phyloP scores from a whole-genome alignment of 1,284 basidiomycete genomes.

The Polyporus tsugae region DNA sequence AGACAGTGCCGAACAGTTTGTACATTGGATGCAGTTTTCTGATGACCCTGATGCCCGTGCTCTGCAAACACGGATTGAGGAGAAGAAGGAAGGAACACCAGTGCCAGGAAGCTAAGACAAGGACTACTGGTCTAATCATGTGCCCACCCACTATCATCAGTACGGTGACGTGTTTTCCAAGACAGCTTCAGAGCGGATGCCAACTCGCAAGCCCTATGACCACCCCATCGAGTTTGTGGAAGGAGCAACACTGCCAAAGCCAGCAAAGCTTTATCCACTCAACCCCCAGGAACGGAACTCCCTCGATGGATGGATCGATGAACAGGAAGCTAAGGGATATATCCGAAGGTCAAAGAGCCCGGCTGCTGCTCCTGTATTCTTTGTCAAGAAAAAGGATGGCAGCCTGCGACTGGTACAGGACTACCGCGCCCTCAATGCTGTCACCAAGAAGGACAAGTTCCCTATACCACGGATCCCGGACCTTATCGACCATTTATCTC shows the following conservation, averaged over 20 bases:
- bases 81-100: conserved; percentile 10
- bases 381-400: conserved; percentile 51
- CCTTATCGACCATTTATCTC: conserved; percentile 10
- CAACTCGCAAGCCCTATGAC: conserved; percentile 24
- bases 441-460: conserved; percentile 38
- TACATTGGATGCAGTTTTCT: background rate
- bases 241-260: conserved; percentile 15
- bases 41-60: background rate
- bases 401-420: conserved; percentile 30
- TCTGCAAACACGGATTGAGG: background rate
- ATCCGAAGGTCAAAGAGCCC: conserved; percentile 23
- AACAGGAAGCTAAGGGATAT: conserved; percentile 8
- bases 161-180: conserved; percentile 28
- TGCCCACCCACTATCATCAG: conserved; percentile 22
- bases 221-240: conserved; percentile 29
- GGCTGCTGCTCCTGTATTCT: conserved; percentile 44
- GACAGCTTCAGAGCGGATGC: conserved; percentile 24
- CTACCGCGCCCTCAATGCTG: conserved; percentile 36
- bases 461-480: conserved; percentile 15
- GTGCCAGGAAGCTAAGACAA: conserved; percentile 11
- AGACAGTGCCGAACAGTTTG: background rate
- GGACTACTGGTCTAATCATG: background rate
- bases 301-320: conserved; percentile 9
- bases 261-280: conserved; percentile 37
- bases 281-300: conserved; percentile 34